These are phyloP conservation scores for Mortierella sp. DNA, from an alignment of 371 early-diverging fungal genomes.

Conservation along the genomic window DNA sequence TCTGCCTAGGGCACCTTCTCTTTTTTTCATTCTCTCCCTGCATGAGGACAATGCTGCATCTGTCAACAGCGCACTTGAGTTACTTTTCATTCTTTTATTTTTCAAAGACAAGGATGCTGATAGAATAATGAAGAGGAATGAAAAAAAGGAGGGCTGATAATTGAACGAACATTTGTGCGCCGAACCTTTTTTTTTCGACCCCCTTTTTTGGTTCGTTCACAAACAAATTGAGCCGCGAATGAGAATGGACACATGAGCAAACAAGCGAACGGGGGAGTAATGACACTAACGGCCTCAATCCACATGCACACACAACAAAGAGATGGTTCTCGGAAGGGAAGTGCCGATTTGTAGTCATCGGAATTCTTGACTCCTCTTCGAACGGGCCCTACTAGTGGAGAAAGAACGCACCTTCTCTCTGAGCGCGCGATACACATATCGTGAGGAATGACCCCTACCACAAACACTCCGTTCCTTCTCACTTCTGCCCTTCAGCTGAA, in stretches of 20 bases:
- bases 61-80: too few relatives aligned
- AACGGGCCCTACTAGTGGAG: not conserved
- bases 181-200: not conserved
- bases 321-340: conserved; percentile 17
- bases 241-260: conserved; percentile 3
- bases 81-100: too few relatives aligned
- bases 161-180: not conserved
- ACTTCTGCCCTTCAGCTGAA: not conserved
- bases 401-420: not conserved
- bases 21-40: not conserved
- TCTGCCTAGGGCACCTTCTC: not conserved
- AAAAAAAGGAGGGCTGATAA: not conserved
- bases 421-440: not conserved
- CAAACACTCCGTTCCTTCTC: not conserved
- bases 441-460: not conserved
- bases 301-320: not conserved
- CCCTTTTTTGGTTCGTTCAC: not conserved
- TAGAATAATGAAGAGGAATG: too few relatives aligned
- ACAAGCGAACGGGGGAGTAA: not conserved
- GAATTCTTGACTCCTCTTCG: conserved; percentile 24
- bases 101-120: too few relatives aligned
- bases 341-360: conserved; percentile 62
- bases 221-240: not conserved
- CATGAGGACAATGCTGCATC: not conserved
- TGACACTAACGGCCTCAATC: not conserved